Percentiles rank a stretch among this genome's conserved stretches.
phyloP scores from a whole-genome alignment of 345 rosid genomes.

The rapeseed (Brassica napus) region Da-Ae NC_063452.1:60599501-60600000 shows the following conservation, averaged over 20 bases:
- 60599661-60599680: too few relatives aligned
- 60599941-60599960: conserved; percentile 45
- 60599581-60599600: conserved; percentile 17
- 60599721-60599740: conserved; percentile 61
- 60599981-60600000: conserved; percentile 13
- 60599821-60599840: conserved; percentile 73
- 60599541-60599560: conserved; percentile 65
- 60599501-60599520: conserved; percentile 47
- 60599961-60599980: conserved; percentile 25
- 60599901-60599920: conserved; percentile 61
- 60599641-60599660: too few relatives aligned
- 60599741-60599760: conserved; percentile 81
- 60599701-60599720: conserved; percentile 58
- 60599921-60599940: conserved; percentile 70
- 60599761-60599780: conserved; percentile 85
- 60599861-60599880: conserved; percentile 65
- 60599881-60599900: conserved; percentile 64
- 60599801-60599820: conserved; percentile 74
- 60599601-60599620: not conserved
- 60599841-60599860: conserved; percentile 61
- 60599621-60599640: conserved; percentile 8
- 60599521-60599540: conserved; percentile 53
- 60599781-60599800: conserved; percentile 60
- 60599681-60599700: too few relatives aligned
- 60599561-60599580: conserved; percentile 47